Evolutionary conservation across 2,329 filamentous ascomycete genomes (phyloP).

Genomic region (Penicillium sp.): DNA sequence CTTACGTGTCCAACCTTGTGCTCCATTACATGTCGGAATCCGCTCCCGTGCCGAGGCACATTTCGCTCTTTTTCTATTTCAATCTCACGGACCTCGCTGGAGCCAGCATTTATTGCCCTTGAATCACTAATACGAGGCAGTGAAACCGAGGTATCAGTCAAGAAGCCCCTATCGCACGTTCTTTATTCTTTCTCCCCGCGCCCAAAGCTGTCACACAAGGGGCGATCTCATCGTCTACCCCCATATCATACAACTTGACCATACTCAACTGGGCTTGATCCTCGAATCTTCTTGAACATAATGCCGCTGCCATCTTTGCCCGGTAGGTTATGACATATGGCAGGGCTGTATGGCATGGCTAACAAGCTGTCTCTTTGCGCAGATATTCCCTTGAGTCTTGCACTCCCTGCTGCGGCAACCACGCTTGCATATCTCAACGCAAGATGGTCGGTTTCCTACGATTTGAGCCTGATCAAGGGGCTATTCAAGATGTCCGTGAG

Average conservation of each 20-base stretch:
- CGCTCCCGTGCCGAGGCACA: conserved; percentile 9
- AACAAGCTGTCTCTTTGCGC: background rate
- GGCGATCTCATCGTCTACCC: background rate
- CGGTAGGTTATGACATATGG: background rate
- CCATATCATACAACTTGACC: background rate
- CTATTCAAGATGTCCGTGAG: conserved; percentile 49
- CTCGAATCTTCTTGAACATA: background rate
- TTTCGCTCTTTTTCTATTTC: background rate
- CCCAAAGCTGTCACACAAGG: background rate
- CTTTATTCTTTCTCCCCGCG: background rate
- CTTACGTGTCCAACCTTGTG: too few species aligned
- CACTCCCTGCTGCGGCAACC: conserved; percentile 62
- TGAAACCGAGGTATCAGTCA: background rate
- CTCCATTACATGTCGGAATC: conserved; percentile 1
- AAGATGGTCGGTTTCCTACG: conserved; percentile 64
- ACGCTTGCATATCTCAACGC: conserved; percentile 77
- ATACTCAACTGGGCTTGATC: background rate
- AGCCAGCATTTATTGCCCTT: background rate
- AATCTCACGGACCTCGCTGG: background rate
- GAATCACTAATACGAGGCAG: background rate
- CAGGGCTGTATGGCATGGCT: background rate
- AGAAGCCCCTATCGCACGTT: background rate
- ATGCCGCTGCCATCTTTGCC: conserved; percentile 1
- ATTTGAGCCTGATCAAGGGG: conserved; percentile 59
- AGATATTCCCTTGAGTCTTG: conserved; percentile 42